A percentile compares a stretch with the other conserved stretches of the same genome.
phyloP scores from a whole-genome alignment of 2,329 filamentous ascomycete genomes.

The Colletotrichum spinosum region DNA sequence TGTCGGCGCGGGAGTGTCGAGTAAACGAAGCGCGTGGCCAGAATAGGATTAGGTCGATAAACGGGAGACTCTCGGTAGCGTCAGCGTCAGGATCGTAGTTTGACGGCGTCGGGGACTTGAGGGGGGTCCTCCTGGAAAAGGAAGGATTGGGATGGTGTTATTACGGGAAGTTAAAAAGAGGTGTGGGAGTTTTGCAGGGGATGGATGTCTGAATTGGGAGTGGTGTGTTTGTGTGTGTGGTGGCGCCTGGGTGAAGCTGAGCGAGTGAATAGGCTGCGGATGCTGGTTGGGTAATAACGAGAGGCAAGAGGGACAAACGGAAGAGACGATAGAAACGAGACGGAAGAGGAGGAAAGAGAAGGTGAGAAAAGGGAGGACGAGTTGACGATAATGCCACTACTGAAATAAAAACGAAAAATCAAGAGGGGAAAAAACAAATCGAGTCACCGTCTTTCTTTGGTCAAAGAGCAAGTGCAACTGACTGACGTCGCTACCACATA shows the following conservation, averaged over 20 bases:
- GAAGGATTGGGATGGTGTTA: constrained; percentile 14
- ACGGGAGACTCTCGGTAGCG: constrained; percentile 3
- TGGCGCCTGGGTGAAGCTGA: neutral
- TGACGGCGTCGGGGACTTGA: constrained; percentile 7
- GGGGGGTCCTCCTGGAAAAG: constrained; percentile 17
- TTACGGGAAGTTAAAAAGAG: constrained; percentile 15
- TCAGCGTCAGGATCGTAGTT: neutral
- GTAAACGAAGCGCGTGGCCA: constrained; percentile 26
- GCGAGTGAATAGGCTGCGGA: neutral
- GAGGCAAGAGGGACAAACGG: neutral
- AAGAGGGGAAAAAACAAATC: too few relatives aligned
- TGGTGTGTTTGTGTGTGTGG: neutral
- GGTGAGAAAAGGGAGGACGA: neutral
- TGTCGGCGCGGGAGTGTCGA: constrained; percentile 7
- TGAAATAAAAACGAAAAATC: neutral
- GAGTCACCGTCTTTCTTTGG: too few relatives aligned
- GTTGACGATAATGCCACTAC: neutral
- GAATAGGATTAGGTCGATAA: constrained; percentile 11
- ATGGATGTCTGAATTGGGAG: neutral
- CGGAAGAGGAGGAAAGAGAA: neutral
- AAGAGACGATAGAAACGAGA: neutral
- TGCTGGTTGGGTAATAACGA: neutral
- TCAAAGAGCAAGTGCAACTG: too few relatives aligned
- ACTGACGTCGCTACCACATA: too few relatives aligned
- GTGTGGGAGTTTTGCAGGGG: constrained; percentile 6